Conservation (phyloP, 163 green algal genomes). For the Chlamydomonas reinhardtii region DNA sequence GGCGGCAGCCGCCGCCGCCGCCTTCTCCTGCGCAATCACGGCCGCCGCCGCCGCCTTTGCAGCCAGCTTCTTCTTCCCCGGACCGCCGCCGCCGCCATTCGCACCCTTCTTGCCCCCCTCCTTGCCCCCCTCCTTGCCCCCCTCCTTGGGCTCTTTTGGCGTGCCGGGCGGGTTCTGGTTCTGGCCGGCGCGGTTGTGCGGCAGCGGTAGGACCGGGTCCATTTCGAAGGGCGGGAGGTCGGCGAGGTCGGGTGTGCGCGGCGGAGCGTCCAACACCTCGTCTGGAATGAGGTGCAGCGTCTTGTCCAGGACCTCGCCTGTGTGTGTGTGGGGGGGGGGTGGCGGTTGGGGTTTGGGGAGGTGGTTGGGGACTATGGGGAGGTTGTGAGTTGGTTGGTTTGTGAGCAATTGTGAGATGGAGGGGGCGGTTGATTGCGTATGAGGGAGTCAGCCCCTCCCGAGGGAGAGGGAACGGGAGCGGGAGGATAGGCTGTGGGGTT, state of each 20-base stretch:
- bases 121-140: neutral
- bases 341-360: conserved; percentile 15
- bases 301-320: conserved; percentile 72
- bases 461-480: no score
- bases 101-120: no score
- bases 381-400: no score
- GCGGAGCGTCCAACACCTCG: conserved; percentile 72
- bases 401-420: no score
- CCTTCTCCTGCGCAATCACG: neutral
- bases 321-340: conserved; percentile 1
- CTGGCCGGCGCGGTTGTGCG: neutral
- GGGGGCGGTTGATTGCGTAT: no score
- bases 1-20: neutral
- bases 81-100: no score
- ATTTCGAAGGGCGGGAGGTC: conserved; percentile 20
- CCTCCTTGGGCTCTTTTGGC: neutral
- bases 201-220: neutral
- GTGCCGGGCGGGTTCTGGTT: conserved; percentile 24
- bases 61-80: neutral
- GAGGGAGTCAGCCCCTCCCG: no score
- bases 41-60: neutral
- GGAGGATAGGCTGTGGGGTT: no score
- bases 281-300: conserved; percentile 68
- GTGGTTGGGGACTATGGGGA: no score
- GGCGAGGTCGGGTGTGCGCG: conserved; percentile 35